These are phyloP conservation scores for Cerioporus squamosus DNA, from an alignment of 1,284 basidiomycete genomes.

Conservation along the genomic window DNA sequence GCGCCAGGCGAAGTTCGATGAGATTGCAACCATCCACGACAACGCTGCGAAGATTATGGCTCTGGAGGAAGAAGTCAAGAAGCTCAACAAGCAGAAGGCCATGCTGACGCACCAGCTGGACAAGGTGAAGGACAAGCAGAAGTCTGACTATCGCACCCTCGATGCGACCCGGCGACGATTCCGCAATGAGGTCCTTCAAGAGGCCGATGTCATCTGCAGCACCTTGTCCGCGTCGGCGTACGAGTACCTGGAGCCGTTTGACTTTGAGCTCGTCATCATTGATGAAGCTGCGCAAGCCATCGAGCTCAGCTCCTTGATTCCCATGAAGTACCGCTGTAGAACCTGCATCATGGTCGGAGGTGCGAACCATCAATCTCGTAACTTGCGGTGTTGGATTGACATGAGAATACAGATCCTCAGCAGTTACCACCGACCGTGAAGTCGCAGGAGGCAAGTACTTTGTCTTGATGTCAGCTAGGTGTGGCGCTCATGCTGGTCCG, in stretches of 20 bases:
- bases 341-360: constrained; percentile 96
- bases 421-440: constrained; percentile 98
- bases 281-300: constrained; percentile 99
- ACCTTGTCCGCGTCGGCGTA: constrained; percentile 95
- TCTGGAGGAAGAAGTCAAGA: constrained; percentile 72
- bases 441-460: constrained; percentile 69
- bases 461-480: not conserved
- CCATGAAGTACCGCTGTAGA: constrained; percentile 86
- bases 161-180: constrained; percentile 80
- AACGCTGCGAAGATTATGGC: constrained; percentile 51
- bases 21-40: constrained; percentile 56
- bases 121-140: constrained; percentile 80
- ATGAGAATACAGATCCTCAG: constrained; percentile 75
- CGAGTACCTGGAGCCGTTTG: constrained; percentile 82
- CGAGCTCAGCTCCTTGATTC: constrained; percentile 96
- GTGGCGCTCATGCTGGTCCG: not conserved
- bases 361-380: constrained; percentile 36
- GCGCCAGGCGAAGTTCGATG: constrained; percentile 67
- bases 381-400: not conserved
- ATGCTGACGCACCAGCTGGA: constrained; percentile 74
- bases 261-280: constrained; percentile 96
- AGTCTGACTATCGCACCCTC: constrained; percentile 72
- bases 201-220: constrained; percentile 93
- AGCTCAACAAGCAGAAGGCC: constrained; percentile 68
- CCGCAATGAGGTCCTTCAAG: constrained; percentile 77